phyloP scores from a whole-genome alignment of 1,284 basidiomycete genomes.

The Sporisorium reilianum region DNA sequence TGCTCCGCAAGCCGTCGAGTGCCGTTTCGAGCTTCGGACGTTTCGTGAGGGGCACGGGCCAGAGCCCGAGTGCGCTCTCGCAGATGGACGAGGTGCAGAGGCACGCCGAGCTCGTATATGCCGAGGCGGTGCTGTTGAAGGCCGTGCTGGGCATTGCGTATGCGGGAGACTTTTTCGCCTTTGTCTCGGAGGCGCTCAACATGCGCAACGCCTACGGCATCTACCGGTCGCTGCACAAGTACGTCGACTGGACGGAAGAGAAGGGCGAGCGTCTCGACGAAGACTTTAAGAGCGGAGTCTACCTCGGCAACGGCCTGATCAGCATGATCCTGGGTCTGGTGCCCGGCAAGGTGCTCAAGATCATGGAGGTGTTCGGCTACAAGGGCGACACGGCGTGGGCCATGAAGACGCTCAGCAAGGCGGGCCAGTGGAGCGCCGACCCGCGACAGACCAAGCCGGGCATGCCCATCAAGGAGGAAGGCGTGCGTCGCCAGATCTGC shows the following conservation, averaged over 20 bases:
- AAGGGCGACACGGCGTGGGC: slow-evolving; percentile 61
- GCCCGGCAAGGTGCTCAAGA: slow-evolving; percentile 66
- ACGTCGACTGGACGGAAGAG: slow-evolving; percentile 64
- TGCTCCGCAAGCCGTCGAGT: slow-evolving; percentile 61
- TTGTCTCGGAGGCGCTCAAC: slow-evolving; percentile 67
- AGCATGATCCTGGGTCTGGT: slow-evolving; percentile 67
- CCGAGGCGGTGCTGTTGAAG: slow-evolving; percentile 65
- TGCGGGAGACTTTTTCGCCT: slow-evolving; percentile 67
- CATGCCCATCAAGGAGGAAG: slow-evolving; percentile 48
- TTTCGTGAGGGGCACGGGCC: slow-evolving; percentile 66
- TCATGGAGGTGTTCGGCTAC: slow-evolving; percentile 69
- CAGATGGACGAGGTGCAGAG: slow-evolving; percentile 64
- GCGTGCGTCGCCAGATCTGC: slow-evolving; percentile 58
- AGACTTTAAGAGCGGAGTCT: slow-evolving; percentile 67
- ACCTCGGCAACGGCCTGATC: slow-evolving; percentile 67
- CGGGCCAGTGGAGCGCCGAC: slow-evolving; percentile 58
- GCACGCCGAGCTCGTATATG: slow-evolving; percentile 67
- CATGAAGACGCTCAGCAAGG: slow-evolving; percentile 57
- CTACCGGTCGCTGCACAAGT: slow-evolving; percentile 66
- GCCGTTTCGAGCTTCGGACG: slow-evolving; percentile 61
- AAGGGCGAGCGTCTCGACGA: slow-evolving; percentile 55
- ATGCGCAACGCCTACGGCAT: slow-evolving; percentile 68
- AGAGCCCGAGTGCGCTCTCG: slow-evolving; percentile 52
- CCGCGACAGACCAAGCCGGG: slow-evolving; percentile 45
- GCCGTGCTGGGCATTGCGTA: slow-evolving; percentile 66